phyloP scores from a whole-genome alignment of 2,329 filamentous ascomycete species.

The Aplosporella prunicola region DNA sequence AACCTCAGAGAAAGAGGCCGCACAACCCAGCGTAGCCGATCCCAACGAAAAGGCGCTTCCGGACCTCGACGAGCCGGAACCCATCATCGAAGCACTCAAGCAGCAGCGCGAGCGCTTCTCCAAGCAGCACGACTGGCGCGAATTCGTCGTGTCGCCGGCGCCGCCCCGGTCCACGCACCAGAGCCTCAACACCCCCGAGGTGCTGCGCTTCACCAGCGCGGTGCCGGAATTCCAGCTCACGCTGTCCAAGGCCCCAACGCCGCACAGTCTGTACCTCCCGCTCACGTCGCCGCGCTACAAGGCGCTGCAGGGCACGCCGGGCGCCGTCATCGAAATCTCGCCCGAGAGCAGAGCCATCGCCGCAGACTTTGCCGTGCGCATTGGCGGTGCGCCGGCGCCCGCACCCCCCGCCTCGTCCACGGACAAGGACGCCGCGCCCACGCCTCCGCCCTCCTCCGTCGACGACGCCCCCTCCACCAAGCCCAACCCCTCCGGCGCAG shows the following conservation, averaged over 20 bases:
- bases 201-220: slow-evolving; percentile 16
- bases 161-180: slow-evolving; percentile 41
- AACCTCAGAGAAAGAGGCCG: slow-evolving; percentile 20
- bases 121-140: slow-evolving; percentile 31
- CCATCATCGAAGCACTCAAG: slow-evolving; percentile 30
- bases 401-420: slow-evolving; percentile 17
- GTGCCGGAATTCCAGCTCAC: slow-evolving; percentile 79
- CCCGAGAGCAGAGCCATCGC: slow-evolving; percentile 77
- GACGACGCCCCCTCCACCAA: slow-evolving; percentile 39
- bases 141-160: slow-evolving; percentile 35
- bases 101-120: slow-evolving; percentile 26
- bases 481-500: slow-evolving; percentile 63
- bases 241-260: slow-evolving; percentile 63
- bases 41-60: slow-evolving; percentile 37
- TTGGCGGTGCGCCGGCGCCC: slow-evolving; percentile 62
- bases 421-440: slow-evolving; percentile 14
- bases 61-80: slow-evolving; percentile 3
- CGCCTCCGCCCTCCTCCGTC: slow-evolving; percentile 10
- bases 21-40: slow-evolving; percentile 22
- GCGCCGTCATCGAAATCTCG: slow-evolving; percentile 77
- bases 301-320: slow-evolving; percentile 56
- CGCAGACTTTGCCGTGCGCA: slow-evolving; percentile 70
- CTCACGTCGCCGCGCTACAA: slow-evolving; percentile 72
- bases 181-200: slow-evolving; percentile 37
- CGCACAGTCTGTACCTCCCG: slow-evolving; percentile 77